Evolutionary conservation across 2,329 filamentous ascomycete species (phyloP), one percentile per base, ranked within the genome.

Genomic region (Graphilbum ipis-grandicollis): DNA sequence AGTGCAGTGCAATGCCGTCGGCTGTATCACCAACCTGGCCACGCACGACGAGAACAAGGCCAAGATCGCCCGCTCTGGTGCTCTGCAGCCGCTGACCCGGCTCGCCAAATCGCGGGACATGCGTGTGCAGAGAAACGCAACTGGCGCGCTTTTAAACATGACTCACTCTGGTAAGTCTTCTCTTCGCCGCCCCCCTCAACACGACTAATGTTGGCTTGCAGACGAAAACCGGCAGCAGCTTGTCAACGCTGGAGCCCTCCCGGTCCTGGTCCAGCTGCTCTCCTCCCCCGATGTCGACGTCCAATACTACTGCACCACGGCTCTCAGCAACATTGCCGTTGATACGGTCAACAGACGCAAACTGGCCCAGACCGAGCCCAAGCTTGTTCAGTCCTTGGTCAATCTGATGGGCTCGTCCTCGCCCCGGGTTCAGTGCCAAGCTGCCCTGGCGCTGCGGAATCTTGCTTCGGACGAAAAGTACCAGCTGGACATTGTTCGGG

Each of bases 31-130:
- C 33, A 98, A 98, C 54, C 62, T 98, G 39, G 90, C 90, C 38
- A 98, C 90, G 3, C 90, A 98, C 52, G 90, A 98, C 60, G 90
- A 96, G 49, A 98, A 98, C 63, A 98, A 98, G 63, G 86, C 90
- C 40, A 94, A 93, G 62, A 98, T 98, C 56, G 90, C 90, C 47
- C 75, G 84, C 43, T 98, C 90, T 4, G 90, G 90, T 40, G 90
- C 90, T 38, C 67, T 98, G 39, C 83, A 80, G 8, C 90, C 90
- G 9, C 63, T 98, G 47, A 98, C 90, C 33, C 74, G 82, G 44
- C 64, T 98, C 40, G 90, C 90, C 43, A 96, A 93, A 59, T 96
- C 90, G 18, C 88, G 92, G 57, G 90, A 98, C 51, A 96, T 96
- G 90, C 76, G 90, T 39, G 90, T 98, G 34, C 90, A 98, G 61